Percentiles rank a stretch among this genome's conserved stretches.
Evolutionary conservation across 495 filamentous ascomycete species (phyloP).

Genomic region (Hypoxylon intermedium): DNA sequence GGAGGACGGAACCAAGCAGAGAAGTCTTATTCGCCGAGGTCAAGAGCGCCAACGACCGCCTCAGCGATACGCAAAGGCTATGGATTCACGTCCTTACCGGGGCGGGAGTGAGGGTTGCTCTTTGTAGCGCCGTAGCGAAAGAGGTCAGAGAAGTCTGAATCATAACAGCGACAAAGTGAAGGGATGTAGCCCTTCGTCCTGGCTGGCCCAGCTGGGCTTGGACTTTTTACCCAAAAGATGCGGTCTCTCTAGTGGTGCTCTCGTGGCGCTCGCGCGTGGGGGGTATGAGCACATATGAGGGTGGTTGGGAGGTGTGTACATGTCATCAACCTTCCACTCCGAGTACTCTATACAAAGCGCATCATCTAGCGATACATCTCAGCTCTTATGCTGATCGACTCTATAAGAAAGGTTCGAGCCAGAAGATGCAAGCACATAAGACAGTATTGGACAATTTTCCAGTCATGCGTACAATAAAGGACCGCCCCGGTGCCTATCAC

Average conservation of each 20-base stretch:
- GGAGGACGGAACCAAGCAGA: conserved; percentile 58
- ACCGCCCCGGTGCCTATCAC: background rate
- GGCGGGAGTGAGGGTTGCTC: conserved; percentile 83
- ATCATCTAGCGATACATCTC: background rate
- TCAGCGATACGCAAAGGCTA: conserved; percentile 94
- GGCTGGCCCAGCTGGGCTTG: background rate
- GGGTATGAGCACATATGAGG: background rate
- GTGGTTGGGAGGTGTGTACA: background rate
- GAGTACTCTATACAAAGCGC: background rate
- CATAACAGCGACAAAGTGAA: too few species aligned
- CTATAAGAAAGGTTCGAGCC: background rate
- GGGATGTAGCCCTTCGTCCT: background rate
- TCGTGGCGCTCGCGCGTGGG: background rate
- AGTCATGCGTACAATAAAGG: background rate
- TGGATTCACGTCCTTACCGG: conserved; percentile 94
- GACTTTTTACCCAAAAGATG: background rate
- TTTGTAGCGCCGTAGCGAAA: conserved; percentile 85
- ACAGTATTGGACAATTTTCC: background rate
- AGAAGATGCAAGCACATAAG: background rate
- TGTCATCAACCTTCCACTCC: background rate
- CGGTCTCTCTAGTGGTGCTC: conserved; percentile 14
- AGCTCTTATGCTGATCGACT: background rate
- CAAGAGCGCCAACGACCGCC: conserved; percentile 91
- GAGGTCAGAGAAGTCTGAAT: conserved; percentile 60
- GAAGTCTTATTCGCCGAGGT: conserved; percentile 80